Evolutionary conservation across 495 filamentous ascomycete species (phyloP), one percentile per base, ranked within the genome.

Genomic region (Evernia prunastri): DNA sequence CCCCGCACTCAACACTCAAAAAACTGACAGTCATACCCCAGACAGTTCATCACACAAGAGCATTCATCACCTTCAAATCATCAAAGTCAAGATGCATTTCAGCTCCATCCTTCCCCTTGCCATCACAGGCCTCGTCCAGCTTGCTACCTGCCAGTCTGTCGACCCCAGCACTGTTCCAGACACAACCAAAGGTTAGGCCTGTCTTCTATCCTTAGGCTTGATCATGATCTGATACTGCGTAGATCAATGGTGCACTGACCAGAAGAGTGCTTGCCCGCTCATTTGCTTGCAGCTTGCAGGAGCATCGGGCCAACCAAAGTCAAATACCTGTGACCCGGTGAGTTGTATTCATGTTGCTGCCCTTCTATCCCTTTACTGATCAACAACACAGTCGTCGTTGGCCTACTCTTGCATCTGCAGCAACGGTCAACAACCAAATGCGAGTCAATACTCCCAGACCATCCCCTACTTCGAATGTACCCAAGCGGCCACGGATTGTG

Each of bases 381-480:
- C 56, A 40, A 31, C 37, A 23, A 13, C 33, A 36, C 63, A 94
- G 90, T 73, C 81, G 67, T 81, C 81, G 5, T 80, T 96, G 37
- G 74, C 67, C 47, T 96, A 88, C 76, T 71, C 74, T 66, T 96
- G 92, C 70, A 74, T 91, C 69, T 96, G 92, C 80, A 80, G 77
- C 71, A 88, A 93, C 77, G 81, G 83, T 68, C 69, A 78, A 65
- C 74, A 81, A 43, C 92, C 92, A 66, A 95, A 96, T 72, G 75
- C 89, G 29, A 83, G 88, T 68, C 81, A 96, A 72, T 96, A 89
- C 81, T 89, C 89, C 27, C 82, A 89, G 71, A 96, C 92, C 8
- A 82, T 96, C 36, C 90, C 92, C 11, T 96, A 88, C 82, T 92
- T 85, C 77, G 79, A 87, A 66, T 96, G 92, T 82, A 84, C 82